Percentiles rank a stretch among this genome's conserved stretches.
These are phyloP conservation scores for Ettlia oleoabundans DNA, from an alignment of 139 green algal species.

Conservation along the genomic window DNA sequence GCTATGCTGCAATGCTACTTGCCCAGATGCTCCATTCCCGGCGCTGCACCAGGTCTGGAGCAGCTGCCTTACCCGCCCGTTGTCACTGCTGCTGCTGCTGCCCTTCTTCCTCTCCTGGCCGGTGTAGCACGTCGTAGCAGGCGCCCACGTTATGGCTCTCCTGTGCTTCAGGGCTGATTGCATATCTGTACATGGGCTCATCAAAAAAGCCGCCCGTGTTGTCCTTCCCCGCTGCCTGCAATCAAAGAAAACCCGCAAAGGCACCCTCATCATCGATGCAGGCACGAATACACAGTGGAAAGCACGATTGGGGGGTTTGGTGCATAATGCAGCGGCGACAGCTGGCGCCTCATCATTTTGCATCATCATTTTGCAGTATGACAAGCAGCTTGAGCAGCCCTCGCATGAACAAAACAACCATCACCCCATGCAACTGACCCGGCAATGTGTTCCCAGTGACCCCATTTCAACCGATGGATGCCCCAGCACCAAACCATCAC, in stretches of 20 bases:
- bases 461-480: neutral
- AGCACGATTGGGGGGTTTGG: neutral
- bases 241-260: neutral
- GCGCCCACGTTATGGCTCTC: constrained; percentile 44
- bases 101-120: neutral
- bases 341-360: neutral
- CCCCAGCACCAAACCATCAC: neutral
- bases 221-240: constrained; percentile 38
- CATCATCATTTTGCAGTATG: neutral
- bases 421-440: neutral
- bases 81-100: neutral
- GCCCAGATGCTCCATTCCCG: too few species aligned
- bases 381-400: neutral
- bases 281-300: neutral
- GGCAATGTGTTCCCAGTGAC: too few species aligned
- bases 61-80: too few species aligned
- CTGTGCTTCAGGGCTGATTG: constrained; percentile 50
- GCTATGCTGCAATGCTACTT: too few species aligned
- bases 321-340: neutral
- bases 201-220: constrained; percentile 70
- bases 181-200: constrained; percentile 70
- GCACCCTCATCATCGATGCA: neutral
- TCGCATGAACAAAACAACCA: neutral
- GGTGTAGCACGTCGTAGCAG: constrained; percentile 45
- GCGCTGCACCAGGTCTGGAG: too few species aligned